These are phyloP conservation scores for Lachnellula subtilissima DNA, from an alignment of 2,329 filamentous ascomycete species.

Conservation along the genomic window DNA sequence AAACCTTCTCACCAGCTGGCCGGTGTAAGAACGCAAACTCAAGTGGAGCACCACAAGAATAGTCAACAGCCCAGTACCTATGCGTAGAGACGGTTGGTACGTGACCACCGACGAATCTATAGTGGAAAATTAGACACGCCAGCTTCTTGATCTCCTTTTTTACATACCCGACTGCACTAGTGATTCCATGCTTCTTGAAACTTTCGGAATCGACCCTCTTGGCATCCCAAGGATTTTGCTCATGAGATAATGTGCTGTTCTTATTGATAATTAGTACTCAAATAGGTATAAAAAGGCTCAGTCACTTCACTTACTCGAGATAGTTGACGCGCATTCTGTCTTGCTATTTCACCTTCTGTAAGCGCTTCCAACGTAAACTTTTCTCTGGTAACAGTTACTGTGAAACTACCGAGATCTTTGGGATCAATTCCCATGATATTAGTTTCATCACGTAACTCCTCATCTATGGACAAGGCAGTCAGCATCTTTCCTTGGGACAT, in stretches of 20 bases:
- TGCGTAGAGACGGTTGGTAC: background rate
- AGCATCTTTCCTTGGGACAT: background rate
- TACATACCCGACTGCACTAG: background rate
- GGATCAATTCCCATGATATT: background rate
- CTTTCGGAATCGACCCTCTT: constrained; percentile 2
- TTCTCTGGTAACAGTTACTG: background rate
- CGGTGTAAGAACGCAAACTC: constrained; percentile 2
- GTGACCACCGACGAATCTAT: background rate
- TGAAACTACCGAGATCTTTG: background rate
- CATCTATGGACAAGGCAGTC: background rate
- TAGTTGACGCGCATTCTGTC: background rate
- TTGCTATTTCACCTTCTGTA: background rate
- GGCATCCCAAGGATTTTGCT: background rate
- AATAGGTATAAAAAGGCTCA: background rate
- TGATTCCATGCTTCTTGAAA: constrained; percentile 9
- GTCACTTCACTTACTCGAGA: background rate
- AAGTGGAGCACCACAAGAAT: background rate
- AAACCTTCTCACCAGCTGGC: constrained; percentile 3
- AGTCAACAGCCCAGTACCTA: background rate
- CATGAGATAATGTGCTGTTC: background rate
- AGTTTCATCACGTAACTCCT: background rate
- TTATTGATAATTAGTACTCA: background rate
- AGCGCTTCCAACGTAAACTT: background rate
- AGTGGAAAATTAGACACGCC: background rate
- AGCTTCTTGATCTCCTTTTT: background rate